Evolutionary conservation across 305 asterid genomes (phyloP), one percentile per base, ranked within the genome.

Genomic region (Fraxinus ornus): DNA sequence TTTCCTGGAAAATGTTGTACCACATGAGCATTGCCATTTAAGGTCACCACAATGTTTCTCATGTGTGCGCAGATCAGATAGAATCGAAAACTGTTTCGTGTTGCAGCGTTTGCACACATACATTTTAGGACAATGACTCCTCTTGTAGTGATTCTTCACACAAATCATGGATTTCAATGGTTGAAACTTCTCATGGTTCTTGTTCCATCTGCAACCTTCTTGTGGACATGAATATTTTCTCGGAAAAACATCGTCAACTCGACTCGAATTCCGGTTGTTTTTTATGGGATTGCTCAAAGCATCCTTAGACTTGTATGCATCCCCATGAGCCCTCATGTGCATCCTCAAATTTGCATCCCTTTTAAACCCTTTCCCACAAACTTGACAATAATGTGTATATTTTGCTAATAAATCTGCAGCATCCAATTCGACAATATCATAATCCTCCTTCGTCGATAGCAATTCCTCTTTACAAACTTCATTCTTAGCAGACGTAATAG

Each of bases 311-410:
- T 95, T 95, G 86, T 91, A 93, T 81, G 88, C 93, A 32, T 95
- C 97, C 60, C 98, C 98, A 82, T 95, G 98, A 32, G 98, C 98
- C 80, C 98, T 85, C 98, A 95, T 95, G 81, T 95, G 98, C 98
- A 95, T 93, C 75, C 98, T 85, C 44, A 95, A 86, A 84, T 95
- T 95, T 0, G 98, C 98, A 87, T 95, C 98, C 6, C 98, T 88
- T 85, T 93, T 95, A 81, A 95, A 95, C 74, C 98, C 98, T 85
- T 93, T 95, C 3, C 97, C 93, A 78, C 98, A 95, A 10, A 93
- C 90, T 21, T 88, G 93, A 77, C 98, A 95, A 83, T 92, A 92
- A 75, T 95, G 98, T 1, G 96, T 91, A 84, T 95, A 93, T 80
- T 93, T 93, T 0, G 98, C 98, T 66, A 95, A 81, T 71, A 95